phyloP scores from a whole-genome alignment of 768 basidiomycete species.

The Suillus spraguei region DNA sequence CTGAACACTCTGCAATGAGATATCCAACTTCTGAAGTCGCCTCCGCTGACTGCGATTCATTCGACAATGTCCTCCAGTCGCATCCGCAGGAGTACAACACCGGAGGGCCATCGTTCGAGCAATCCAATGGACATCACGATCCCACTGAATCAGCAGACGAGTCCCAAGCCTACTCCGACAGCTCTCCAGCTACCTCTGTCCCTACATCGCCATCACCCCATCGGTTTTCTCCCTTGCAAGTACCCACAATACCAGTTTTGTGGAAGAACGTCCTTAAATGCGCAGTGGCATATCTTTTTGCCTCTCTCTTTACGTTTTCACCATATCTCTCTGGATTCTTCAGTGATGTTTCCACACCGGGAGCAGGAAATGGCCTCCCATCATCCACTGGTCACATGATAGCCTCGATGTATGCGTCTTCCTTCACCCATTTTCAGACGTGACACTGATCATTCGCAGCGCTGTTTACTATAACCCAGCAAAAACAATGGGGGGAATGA shows the following conservation, averaged over 20 bases:
- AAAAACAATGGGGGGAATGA: conserved; percentile 90
- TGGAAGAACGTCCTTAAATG: conserved; percentile 88
- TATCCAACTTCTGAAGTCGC: conserved; percentile 12
- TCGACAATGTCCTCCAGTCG: background rate
- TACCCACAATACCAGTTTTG: conserved; percentile 48
- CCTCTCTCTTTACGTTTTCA: conserved; percentile 90
- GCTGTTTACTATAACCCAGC: conserved; percentile 93
- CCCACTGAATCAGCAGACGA: conserved; percentile 11
- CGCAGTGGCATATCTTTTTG: conserved; percentile 86
- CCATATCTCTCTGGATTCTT: conserved; percentile 72
- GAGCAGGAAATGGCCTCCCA: conserved; percentile 50
- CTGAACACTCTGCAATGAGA: conserved; percentile 8
- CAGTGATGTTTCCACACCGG: conserved; percentile 56
- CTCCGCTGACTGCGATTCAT: background rate
- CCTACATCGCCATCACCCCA: conserved; percentile 15
- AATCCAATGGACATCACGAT: background rate
- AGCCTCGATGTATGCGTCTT: conserved; percentile 78
- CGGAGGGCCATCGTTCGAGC: background rate
- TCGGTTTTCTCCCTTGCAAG: conserved; percentile 17
- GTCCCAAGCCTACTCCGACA: conserved; percentile 20
- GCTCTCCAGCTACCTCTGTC: conserved; percentile 12
- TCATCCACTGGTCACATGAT: conserved; percentile 89
- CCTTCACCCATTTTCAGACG: background rate
- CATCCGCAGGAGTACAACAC: background rate
- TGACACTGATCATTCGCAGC: conserved; percentile 36